A percentile compares a stretch with the other conserved stretches of the same genome.
Evolutionary conservation across 257 asterid species (phyloP).

Genomic region (Marsdenia floribunda): DNA sequence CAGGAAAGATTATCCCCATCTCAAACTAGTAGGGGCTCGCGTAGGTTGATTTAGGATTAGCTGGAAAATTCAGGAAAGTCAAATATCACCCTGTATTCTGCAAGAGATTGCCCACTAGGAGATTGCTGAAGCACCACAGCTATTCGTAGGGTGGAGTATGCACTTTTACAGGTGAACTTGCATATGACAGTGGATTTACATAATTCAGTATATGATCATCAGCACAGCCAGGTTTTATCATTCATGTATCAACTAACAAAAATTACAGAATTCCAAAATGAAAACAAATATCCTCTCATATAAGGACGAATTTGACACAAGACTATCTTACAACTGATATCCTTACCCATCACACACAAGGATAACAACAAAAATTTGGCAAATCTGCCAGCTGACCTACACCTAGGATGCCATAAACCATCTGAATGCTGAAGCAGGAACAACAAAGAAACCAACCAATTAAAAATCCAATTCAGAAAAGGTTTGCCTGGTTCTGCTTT

Average conservation of each 20-base stretch:
- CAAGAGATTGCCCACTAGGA: too few species aligned
- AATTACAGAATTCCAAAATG: not conserved
- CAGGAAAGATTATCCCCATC: conserved; percentile 4
- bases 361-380: not conserved
- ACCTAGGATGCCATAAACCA: not conserved
- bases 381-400: not conserved
- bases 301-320: not conserved
- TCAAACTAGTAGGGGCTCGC: conserved; percentile 15
- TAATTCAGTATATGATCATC: too few species aligned
- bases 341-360: not conserved
- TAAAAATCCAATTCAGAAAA: not conserved
- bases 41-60: not conserved
- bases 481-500: conserved; percentile 2
- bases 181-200: too few species aligned
- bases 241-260: not conserved
- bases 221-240: not conserved
- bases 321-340: not conserved
- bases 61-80: not conserved
- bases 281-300: not conserved
- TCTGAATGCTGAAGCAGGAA: not conserved
- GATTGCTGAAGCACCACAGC: too few species aligned
- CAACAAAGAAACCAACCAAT: conserved; percentile 10
- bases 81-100: not conserved
- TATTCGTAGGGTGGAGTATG: too few species aligned
- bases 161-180: too few species aligned